Conservation (phyloP, 176 grass and related monocot species). For the Eragrostis curvula region DNA sequence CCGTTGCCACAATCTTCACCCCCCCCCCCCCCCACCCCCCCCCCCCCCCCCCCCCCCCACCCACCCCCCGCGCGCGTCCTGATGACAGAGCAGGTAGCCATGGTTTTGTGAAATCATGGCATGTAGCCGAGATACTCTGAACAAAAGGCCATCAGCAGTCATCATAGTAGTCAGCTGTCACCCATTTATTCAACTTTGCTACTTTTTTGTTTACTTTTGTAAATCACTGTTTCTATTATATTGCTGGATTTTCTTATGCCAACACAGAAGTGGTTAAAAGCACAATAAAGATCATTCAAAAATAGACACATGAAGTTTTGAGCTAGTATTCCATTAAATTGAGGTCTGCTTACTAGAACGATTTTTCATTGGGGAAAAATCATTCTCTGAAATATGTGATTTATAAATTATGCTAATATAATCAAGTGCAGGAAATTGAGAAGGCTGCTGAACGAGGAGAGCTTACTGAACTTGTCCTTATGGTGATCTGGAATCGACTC, state of each 20-base stretch:
- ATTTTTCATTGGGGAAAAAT: background rate
- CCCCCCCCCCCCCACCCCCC: background rate
- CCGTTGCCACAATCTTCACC: background rate
- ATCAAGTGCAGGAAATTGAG: conserved; percentile 74
- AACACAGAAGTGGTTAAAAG: background rate
- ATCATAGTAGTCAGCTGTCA: background rate
- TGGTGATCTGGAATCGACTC: conserved; percentile 99
- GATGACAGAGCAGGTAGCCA: background rate
- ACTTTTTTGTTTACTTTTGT: background rate
- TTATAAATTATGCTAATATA: conserved; percentile 4
- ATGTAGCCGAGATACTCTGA: background rate
- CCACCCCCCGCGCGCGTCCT: too few relatives aligned
- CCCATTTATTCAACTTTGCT: background rate
- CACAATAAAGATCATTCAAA: background rate
- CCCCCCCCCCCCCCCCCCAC: too few relatives aligned
- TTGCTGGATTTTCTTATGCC: background rate
- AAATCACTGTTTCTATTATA: background rate
- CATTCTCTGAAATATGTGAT: conserved; percentile 19
- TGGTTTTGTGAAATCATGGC: conserved; percentile 26
- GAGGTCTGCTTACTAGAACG: background rate
- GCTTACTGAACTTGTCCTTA: conserved; percentile 87
- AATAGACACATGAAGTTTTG: background rate
- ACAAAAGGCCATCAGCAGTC: conserved; percentile 10
- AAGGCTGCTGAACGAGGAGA: conserved; percentile 88
- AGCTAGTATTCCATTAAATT: conserved; percentile 12